These are phyloP conservation scores for Pleurotus citrinopileatus DNA, from an alignment of 768 basidiomycete genomes.

Conservation along the genomic window DNA sequence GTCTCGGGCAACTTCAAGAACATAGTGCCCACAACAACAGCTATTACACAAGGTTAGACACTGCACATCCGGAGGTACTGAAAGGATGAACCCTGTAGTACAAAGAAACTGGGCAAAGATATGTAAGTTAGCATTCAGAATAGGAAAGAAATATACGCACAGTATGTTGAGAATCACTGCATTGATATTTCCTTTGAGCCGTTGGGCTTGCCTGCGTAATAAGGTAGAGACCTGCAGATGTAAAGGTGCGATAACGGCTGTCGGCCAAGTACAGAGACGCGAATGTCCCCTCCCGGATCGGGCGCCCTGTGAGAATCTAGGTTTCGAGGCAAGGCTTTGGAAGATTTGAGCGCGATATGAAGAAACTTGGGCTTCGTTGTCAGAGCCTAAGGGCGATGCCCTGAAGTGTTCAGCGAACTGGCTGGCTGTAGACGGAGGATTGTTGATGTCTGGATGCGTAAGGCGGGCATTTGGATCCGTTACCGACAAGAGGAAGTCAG, in stretches of 20 bases:
- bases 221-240: background rate
- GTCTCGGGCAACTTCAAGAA: slow-evolving; percentile 52
- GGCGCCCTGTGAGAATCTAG: background rate
- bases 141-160: background rate
- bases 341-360: background rate
- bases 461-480: slow-evolving; percentile 62
- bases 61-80: too few relatives aligned
- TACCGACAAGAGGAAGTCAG: slow-evolving; percentile 61
- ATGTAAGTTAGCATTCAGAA: background rate
- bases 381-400: slow-evolving; percentile 33
- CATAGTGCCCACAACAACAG: slow-evolving; percentile 52
- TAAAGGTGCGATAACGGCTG: background rate
- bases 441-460: slow-evolving; percentile 37
- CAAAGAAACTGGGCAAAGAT: slow-evolving; percentile 28
- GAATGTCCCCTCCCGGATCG: slow-evolving; percentile 39
- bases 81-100: slow-evolving; percentile 34
- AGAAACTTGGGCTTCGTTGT: background rate
- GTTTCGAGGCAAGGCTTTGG: background rate
- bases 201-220: background rate
- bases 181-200: background rate
- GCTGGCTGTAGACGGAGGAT: slow-evolving; percentile 48
- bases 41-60: slow-evolving; percentile 28
- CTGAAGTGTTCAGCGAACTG: slow-evolving; percentile 55
- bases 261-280: slow-evolving; percentile 34
- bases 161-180: background rate